These are phyloP conservation scores for Triticum monococcum DNA, from an alignment of 176 grass and related monocot genomes.

Conservation along the genomic window DNA sequence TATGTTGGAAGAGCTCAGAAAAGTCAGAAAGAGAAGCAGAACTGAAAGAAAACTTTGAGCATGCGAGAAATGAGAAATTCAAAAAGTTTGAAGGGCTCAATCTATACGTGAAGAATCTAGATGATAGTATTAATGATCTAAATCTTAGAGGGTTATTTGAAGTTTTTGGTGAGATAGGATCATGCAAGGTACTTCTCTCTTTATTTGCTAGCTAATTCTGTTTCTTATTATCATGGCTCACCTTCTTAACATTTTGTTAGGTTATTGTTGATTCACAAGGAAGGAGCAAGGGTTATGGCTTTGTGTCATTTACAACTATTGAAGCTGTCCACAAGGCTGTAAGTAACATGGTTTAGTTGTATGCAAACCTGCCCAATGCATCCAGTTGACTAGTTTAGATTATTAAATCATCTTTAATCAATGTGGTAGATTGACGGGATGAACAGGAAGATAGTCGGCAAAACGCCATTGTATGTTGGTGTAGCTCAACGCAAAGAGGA, in stretches of 20 bases:
- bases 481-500: too few relatives aligned
- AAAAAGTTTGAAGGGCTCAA: conserved; percentile 40
- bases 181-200: conserved; percentile 41
- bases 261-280: neutral
- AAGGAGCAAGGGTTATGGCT: too few relatives aligned
- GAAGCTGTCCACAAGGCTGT: too few relatives aligned
- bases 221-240: neutral
- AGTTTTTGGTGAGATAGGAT: conserved; percentile 42
- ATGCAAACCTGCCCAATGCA: too few relatives aligned
- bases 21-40: conserved; percentile 37
- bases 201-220: neutral
- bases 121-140: conserved; percentile 40
- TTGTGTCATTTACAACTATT: too few relatives aligned
- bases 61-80: conserved; percentile 7
- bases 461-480: too few relatives aligned
- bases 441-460: too few relatives aligned
- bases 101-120: conserved; percentile 58
- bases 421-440: too few relatives aligned
- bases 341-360: too few relatives aligned
- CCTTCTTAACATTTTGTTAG: conserved; percentile 2
- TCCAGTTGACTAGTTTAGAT: too few relatives aligned
- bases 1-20: too few relatives aligned
- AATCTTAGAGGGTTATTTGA: conserved; percentile 34
- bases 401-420: too few relatives aligned
- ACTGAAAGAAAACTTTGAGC: conserved; percentile 29